Percentiles rank a stretch among this genome's conserved stretches.
These are phyloP conservation scores for Boletus rubroflammeus DNA, from an alignment of 768 basidiomycete genomes.

Conservation along the genomic window DNA sequence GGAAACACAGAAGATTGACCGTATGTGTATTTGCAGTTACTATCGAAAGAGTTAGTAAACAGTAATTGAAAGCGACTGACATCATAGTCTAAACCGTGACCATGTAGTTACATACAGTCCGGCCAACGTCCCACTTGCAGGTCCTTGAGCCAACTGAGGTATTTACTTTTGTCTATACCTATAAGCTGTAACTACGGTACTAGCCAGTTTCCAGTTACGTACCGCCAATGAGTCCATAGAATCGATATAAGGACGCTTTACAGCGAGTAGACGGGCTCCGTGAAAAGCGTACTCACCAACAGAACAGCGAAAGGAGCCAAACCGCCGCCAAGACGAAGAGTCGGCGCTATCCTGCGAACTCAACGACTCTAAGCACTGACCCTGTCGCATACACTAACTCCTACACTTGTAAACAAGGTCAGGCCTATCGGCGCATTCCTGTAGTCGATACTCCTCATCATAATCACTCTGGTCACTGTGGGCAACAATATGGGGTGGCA, in stretches of 20 bases:
- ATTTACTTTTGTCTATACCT: background rate
- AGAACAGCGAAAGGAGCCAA: too few species aligned
- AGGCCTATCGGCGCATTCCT: background rate
- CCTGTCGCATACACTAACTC: background rate
- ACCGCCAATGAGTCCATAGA: too few species aligned
- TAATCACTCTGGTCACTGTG: background rate
- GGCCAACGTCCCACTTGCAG: too few species aligned
- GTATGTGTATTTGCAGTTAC: background rate
- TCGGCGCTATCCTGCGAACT: too few species aligned
- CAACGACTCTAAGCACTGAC: too few species aligned
- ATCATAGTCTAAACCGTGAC: background rate
- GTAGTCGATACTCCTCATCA: background rate
- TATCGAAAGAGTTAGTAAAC: background rate
- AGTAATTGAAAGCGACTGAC: background rate
- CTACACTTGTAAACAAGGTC: background rate
- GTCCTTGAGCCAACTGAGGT: background rate
- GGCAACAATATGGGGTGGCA: conserved; percentile 76
- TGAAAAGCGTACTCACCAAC: too few species aligned
- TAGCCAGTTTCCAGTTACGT: too few species aligned
- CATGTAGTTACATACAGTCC: background rate
- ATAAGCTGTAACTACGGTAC: background rate
- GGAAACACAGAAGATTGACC: conserved; percentile 29
- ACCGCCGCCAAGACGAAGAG: too few species aligned
- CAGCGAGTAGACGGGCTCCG: background rate
- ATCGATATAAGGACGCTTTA: too few species aligned